These are phyloP conservation scores for Dunaliella primolecta DNA, from an alignment of 139 green algal species.

Conservation along the genomic window DNA sequence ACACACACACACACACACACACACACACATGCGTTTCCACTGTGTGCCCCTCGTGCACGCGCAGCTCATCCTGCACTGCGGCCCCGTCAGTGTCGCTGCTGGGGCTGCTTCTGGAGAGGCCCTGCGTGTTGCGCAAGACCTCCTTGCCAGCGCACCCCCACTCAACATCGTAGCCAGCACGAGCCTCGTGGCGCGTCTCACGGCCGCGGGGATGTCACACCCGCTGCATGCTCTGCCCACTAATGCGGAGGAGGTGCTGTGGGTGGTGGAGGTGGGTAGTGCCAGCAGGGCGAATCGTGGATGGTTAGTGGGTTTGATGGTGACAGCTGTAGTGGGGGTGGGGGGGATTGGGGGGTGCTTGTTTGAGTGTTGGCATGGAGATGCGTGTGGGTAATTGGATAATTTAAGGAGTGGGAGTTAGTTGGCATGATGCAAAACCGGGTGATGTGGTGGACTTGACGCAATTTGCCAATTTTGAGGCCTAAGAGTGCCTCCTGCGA, in stretches of 20 bases:
- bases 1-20: too few species aligned
- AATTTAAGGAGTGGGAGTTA: neutral
- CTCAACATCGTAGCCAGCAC: neutral
- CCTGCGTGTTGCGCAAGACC: neutral
- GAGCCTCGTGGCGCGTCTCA: neutral
- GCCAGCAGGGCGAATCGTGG: neutral
- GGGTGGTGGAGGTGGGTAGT: constrained; percentile 3
- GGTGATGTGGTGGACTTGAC: too few species aligned
- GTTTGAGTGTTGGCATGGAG: neutral
- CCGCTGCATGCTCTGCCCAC: neutral
- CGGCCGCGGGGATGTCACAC: constrained; percentile 3
- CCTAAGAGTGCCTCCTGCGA: too few species aligned
- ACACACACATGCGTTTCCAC: too few species aligned
- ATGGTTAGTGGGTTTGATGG: neutral
- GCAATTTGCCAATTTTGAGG: too few species aligned
- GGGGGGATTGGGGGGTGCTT: neutral
- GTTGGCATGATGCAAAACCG: too few species aligned
- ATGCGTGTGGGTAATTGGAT: neutral
- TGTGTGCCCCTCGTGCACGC: neutral
- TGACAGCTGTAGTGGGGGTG: neutral
- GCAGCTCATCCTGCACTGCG: constrained; percentile 8
- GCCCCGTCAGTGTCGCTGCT: neutral
- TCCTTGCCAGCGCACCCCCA: neutral
- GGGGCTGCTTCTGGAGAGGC: neutral
- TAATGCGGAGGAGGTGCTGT: neutral